phyloP scores from a whole-genome alignment of 2,329 filamentous ascomycete genomes.

The Monosporascus sp. region DNA sequence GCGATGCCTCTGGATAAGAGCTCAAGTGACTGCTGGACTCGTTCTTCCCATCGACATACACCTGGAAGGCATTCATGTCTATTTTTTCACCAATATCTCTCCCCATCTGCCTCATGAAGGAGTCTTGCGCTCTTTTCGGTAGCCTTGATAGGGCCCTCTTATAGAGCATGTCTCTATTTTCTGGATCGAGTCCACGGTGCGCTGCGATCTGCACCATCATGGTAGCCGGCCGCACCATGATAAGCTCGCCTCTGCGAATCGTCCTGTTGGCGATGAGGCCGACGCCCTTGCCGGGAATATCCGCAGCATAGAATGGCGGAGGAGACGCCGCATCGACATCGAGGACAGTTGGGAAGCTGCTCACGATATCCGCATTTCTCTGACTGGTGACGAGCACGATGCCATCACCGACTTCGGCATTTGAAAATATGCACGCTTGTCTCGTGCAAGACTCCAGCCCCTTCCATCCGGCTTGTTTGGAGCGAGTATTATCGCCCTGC shows the following conservation, averaged over 20 bases:
- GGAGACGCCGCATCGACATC: slow-evolving; percentile 6
- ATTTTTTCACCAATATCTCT: slow-evolving; percentile 24
- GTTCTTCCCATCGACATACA: slow-evolving; percentile 23
- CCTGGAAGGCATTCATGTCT: slow-evolving; percentile 30
- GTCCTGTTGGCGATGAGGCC: slow-evolving; percentile 31
- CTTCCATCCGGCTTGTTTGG: slow-evolving; percentile 7
- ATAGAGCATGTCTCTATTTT: slow-evolving; percentile 21
- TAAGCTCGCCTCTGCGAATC: slow-evolving; percentile 29
- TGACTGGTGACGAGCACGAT: slow-evolving; percentile 19
- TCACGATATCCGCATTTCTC: slow-evolving; percentile 14
- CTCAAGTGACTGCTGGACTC: slow-evolving; percentile 25
- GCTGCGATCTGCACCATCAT: slow-evolving; percentile 24
- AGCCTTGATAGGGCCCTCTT: slow-evolving; percentile 23
- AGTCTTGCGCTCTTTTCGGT: slow-evolving; percentile 11
- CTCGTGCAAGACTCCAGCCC: slow-evolving; percentile 20
- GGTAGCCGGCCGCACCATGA: slow-evolving; percentile 27
- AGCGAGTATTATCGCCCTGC: not conserved
- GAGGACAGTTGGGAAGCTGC: slow-evolving; percentile 3
- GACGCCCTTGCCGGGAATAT: slow-evolving; percentile 29
- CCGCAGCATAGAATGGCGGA: slow-evolving; percentile 21
- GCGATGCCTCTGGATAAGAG: slow-evolving; percentile 29
- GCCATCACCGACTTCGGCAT: slow-evolving; percentile 15
- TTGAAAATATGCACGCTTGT: slow-evolving; percentile 20
- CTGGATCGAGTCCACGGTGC: slow-evolving; percentile 11
- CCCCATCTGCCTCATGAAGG: slow-evolving; percentile 29